Evolutionary conservation across 2,329 filamentous ascomycete species (phyloP), one percentile per base, ranked within the genome.

Genomic region (Blastomyces silverae): DNA sequence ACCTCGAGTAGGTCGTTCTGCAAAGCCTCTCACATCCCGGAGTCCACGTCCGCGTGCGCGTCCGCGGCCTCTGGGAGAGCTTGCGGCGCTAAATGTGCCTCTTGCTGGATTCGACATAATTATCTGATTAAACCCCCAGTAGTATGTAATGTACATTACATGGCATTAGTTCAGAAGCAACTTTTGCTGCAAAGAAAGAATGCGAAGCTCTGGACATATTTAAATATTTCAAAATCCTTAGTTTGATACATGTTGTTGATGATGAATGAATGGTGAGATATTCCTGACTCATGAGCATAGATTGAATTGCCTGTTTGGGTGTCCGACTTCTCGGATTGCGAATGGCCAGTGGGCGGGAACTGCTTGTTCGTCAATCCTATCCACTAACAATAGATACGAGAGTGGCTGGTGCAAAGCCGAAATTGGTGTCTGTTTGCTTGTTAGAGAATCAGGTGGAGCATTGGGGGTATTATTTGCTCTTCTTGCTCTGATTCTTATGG

Each of bases 81-180:
- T 11, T 15, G 20, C n/a, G n/a, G 20, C 10, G 11, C 5, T 44
- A 17, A 11, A 7, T 13, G 37, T 7, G 5, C 11, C 37, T 44
- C 34, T 59, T 44, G 56, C 25, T 11, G 37, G 56, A 25, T 59
- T 39, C 22, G 37, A 59, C 56, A 44, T 59, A 37, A 17, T 57
- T 25, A 8, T 44, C 20, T 10, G 3, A 2, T 39, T 57, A 31
- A 57, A n/a, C 22, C 11, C 11, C 2, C 3, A 20, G 7, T 22
- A 22, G 31, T n/a, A 34, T 6, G n/a, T n/a, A n/a, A n/a, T n/a
- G n/a, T n/a, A n/a, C n/a, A n/a, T 5, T 34, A 31, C 20, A 34
- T 20, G 2, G 11, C 8, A 0, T 37, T 57, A 22, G 7, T 11
- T 39, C 4, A 10, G 7, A 56, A 2, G 8, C 37, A 22, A 17